Evolutionary conservation across 495 filamentous ascomycete species (phyloP).

Genomic region (Bryoglossum gracile): DNA sequence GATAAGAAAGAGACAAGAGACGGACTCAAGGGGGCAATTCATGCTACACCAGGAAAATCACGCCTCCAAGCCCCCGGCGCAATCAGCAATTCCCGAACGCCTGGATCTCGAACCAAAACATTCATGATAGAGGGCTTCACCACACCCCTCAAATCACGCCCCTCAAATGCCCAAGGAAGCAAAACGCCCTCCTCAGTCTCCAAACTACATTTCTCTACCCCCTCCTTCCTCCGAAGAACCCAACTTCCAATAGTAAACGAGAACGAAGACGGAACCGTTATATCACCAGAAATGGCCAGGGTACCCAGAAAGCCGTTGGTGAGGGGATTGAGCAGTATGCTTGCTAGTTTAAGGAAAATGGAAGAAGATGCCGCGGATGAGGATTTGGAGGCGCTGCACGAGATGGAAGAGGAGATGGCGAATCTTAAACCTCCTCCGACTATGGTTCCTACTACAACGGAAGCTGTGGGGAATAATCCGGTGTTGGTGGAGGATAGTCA

Average conservation of each 20-base stretch:
- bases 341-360: constrained; percentile 68
- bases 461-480: too few relatives aligned
- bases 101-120: too few relatives aligned
- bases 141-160: constrained; percentile 46
- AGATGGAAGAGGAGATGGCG: constrained; percentile 51
- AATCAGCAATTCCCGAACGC: too few relatives aligned
- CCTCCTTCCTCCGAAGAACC: constrained; percentile 63
- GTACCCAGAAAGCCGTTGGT: constrained; percentile 58
- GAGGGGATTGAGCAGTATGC: constrained; percentile 68
- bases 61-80: constrained; percentile 40
- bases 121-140: constrained; percentile 56
- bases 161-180: constrained; percentile 26
- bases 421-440: constrained; percentile 18
- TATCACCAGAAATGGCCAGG: constrained; percentile 32
- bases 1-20: background rate
- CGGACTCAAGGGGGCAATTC: too few relatives aligned
- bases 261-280: constrained; percentile 31
- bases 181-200: constrained; percentile 43
- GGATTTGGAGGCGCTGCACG: constrained; percentile 72
- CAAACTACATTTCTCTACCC: constrained; percentile 54
- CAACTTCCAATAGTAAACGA: constrained; percentile 38
- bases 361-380: constrained; percentile 73
- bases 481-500: constrained; percentile 61
- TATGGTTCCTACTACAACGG: too few relatives aligned
- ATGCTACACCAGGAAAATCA: constrained; percentile 18